Base-by-base conservation (phyloP, 1,139 yeast genomes). In the Blastobotrys arbuscula region DNA sequence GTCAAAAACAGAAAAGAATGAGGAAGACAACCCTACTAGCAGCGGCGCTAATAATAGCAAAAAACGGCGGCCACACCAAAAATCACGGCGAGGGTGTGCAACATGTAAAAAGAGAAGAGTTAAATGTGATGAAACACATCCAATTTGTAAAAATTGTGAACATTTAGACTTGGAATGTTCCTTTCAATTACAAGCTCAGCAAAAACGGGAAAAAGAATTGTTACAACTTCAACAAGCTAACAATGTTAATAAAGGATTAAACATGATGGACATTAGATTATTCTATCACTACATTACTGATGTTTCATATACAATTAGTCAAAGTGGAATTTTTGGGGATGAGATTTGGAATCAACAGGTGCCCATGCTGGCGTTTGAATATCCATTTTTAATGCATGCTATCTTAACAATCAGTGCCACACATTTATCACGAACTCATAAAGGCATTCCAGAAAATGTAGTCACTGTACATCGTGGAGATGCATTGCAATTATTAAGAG, bases 371-470 rank as follows among this genome's bases (percentile, higher is more conserved):
- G 96, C 97, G 8, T 88, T 90, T 66, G 80, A 84, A 51, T 83
- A 83, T 64, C 96, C 96, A 16, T 89, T 87, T 59, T 71, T 90
- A 56, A 89, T 90, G 97, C 97, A 90, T 65, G 81, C 95, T 1
- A 74, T 90, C 2, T 70, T 90, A 49, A 95, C 96, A 15, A 86
- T 90, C 59, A 81, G 95, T 53, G 97, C 97, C 1, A 87, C 97
- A 0, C 97, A 90, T 67, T 69, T 90, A 45, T 81, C 94, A 6
- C 71, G 95, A 55, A 75, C 81, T 44, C 60, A 57, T 43, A 51
- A 50, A 42, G 89, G 90, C 0, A 72, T 86, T 50, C 63, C 62
- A 10, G 95, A 85, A 59, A 86, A 82, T 59, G 84, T 87, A 55
- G 94, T 89, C 9, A 87, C 95, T 0, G 76, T 82, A 47, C 97